Evolutionary conservation across 2,329 filamentous ascomycete genomes (phyloP).

Genomic region (Hymenoscyphus infarciens): DNA sequence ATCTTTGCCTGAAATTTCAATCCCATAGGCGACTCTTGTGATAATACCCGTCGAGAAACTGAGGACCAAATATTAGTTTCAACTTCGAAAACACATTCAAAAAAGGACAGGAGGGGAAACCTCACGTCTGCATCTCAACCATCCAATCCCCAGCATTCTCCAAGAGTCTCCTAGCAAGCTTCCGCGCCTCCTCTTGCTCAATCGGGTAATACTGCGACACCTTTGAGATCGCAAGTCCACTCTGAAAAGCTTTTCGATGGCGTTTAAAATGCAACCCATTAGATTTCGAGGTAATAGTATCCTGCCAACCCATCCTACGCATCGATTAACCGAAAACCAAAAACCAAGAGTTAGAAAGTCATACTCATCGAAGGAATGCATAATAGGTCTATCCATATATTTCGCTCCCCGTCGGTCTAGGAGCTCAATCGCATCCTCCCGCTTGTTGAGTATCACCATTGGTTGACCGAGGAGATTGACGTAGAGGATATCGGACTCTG

Average conservation of each 20-base stretch:
- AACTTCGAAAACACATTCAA: neutral
- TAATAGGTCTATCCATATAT: slow-evolving; percentile 44
- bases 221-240: slow-evolving; percentile 39
- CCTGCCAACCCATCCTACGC: slow-evolving; percentile 37
- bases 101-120: too few relatives aligned
- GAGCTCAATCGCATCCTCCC: slow-evolving; percentile 40
- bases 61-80: slow-evolving; percentile 8
- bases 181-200: slow-evolving; percentile 33
- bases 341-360: too few relatives aligned
- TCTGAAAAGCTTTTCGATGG: slow-evolving; percentile 43
- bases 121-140: slow-evolving; percentile 25
- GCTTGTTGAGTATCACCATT: slow-evolving; percentile 44
- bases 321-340: neutral
- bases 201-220: slow-evolving; percentile 30
- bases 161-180: slow-evolving; percentile 34
- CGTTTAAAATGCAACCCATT: slow-evolving; percentile 39
- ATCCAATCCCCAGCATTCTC: slow-evolving; percentile 37
- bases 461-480: slow-evolving; percentile 29
- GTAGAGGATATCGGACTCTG: slow-evolving; percentile 20
- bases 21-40: slow-evolving; percentile 41
- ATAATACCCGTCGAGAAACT: slow-evolving; percentile 41
- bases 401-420: slow-evolving; percentile 44
- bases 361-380: slow-evolving; percentile 31
- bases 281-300: slow-evolving; percentile 42
- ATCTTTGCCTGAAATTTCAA: slow-evolving; percentile 35